Evolutionary conservation across 495 filamentous ascomycete genomes (phyloP), one percentile per base, ranked within the genome.

Genomic region (Extremus antarcticus): DNA sequence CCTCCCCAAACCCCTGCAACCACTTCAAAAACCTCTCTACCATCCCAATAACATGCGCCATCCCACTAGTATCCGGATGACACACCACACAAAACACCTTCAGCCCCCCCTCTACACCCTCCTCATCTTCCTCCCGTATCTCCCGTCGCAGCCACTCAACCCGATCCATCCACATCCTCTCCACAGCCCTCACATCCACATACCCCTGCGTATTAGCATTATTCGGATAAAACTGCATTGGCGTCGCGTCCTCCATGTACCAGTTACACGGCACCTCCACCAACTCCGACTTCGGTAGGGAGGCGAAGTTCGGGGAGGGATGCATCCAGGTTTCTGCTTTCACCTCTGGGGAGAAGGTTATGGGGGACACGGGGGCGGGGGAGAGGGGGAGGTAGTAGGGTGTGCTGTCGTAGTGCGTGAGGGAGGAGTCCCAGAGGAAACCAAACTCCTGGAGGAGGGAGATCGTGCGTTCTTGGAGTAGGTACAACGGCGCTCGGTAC

Each of bases 31-130:
- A 70, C 35, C 76, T 64, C 63, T 83, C 76, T 47, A 81, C 57
- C 79, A 82, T 81, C 0, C 76, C 74, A 62, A 79, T 74, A 10
- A 82, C 71, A 71, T 82, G 78, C 24, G 78, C 74, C 78, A 79
- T 82, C 8, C 79, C 79, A 60, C 76, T 78, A 11, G 77, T 80
- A 68, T 82, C 78, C 19, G 79, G 78, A 65, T 82, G 79, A 69
- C 79, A 62, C 17, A 79, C 58, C 35, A 82, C 59, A 25, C 73
- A 71, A 50, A 79, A 78, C 2, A 79, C 64, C 40, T 65, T 57
- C 51, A 63, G 53, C 50, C 60, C 65, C 38, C 52, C 54, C 13
- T 60, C 58, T 15, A 50, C 63, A 15, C 52, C 54, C 13, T 60
- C 58, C n/a, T 52, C 63, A 15, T 65, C 47, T 16, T 35, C 43